Evolutionary conservation across 2,329 filamentous ascomycete genomes (phyloP), one percentile per base, ranked within the genome.

Genomic region (Sporothrix luriei): DNA sequence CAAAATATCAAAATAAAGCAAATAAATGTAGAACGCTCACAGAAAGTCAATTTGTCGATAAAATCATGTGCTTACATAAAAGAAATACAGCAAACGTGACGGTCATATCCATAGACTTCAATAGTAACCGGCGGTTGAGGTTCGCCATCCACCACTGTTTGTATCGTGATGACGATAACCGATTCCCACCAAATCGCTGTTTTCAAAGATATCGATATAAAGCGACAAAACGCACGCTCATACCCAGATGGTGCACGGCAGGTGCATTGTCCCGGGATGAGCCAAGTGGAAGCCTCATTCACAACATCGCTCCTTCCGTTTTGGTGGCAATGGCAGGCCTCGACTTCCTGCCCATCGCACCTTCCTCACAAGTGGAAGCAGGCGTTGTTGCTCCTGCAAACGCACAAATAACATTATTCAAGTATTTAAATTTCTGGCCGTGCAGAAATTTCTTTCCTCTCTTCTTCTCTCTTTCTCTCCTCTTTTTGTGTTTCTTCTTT

Each of bases 341-440:
- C 26, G n/a, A 46, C 52, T 24, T 43, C 38, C 29, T 33, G 46
- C 33, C 64, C 64, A 46, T 66, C 64, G 64, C 49, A 54, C 64
- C 64, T 66, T 66, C 64, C 64, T 43, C 29, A n/a, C 26, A 54
- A 57, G 21, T 57, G 51, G 48, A 4, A 14, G 33, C 49, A 48
- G 46, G 16, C n/a, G 5, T 21, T 51, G 5, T 40, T 65, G 46
- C 46, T 43, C 29, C 16, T 1, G 21, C 40, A 64, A 62, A 48
- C 14, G 40, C 57, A 65, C 9, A 24, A n/a, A 10, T 64, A 40
- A 19, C 21, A 29, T 11, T 16, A 13, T 19, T 10, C 49, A 13
- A 38, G 5, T 38, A 51, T 65, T 65, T 52, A 65, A 38, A 51
- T 10, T 4, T 21, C 26, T 65, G 26, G 7, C 4, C 6, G 9